Percentiles rank a stretch among this genome's conserved stretches.
Evolutionary conservation across 441 rosid species (phyloP).

Genomic region (Euphorbia schlechtendalii): DNA sequence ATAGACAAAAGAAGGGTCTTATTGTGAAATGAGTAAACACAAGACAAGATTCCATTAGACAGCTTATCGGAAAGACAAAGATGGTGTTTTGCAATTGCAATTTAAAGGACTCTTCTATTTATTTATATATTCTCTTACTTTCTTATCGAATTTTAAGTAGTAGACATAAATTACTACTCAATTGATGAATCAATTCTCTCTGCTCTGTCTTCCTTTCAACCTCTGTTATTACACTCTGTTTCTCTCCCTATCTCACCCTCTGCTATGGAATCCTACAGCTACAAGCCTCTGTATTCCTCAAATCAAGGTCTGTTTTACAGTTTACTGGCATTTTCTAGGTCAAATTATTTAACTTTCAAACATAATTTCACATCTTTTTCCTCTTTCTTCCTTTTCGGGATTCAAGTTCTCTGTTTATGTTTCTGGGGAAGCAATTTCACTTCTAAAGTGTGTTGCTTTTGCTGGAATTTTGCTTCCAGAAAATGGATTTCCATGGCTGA

Average conservation of each 20-base stretch:
- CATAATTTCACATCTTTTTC: too few relatives aligned
- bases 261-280: background rate
- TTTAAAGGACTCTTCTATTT: too few relatives aligned
- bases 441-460: slow-evolving; percentile 5
- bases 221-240: slow-evolving; percentile 5
- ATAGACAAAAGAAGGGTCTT: too few relatives aligned
- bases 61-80: too few relatives aligned
- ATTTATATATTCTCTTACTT: background rate
- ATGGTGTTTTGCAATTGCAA: too few relatives aligned
- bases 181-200: background rate
- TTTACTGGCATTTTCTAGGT: background rate
- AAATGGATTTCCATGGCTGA: slow-evolving; percentile 10
- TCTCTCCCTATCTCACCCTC: background rate
- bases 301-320: slow-evolving; percentile 15
- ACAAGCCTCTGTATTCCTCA: slow-evolving; percentile 18
- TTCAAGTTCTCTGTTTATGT: too few relatives aligned
- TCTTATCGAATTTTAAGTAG: background rate
- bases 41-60: too few relatives aligned
- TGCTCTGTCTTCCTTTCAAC: background rate
- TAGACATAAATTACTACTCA: background rate
- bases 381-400: too few relatives aligned
- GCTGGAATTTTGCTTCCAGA: background rate
- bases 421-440: background rate
- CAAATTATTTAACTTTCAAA: background rate
- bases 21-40: too few relatives aligned